A percentile compares a stretch with the other conserved stretches of the same genome.
Conservation (phyloP, 306 rosid genomes). For the Cyclanthera cordifolia region DNA sequence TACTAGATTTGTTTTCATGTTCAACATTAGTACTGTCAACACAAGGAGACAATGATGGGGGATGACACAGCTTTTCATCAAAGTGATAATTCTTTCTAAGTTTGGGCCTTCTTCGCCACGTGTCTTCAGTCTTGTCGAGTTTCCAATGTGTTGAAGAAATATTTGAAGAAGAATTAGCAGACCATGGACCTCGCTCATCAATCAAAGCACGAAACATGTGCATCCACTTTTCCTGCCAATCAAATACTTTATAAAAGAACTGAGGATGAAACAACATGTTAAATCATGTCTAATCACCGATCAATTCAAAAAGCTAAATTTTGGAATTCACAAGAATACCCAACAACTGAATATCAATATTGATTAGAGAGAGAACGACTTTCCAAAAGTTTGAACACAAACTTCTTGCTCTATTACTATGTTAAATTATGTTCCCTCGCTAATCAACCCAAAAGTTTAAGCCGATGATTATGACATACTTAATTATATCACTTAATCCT, state of each 20-base stretch:
- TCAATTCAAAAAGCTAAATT: no score
- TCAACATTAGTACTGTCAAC: conserved; percentile 33
- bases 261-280: conserved; percentile 6
- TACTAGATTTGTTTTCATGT: conserved; percentile 51
- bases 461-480: no score
- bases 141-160: conserved; percentile 65
- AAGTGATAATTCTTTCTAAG: conserved; percentile 79
- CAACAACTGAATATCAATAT: no score
- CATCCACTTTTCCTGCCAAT: conserved; percentile 85
- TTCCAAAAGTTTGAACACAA: no score
- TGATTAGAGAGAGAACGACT: no score
- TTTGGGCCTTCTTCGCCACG: conserved; percentile 80
- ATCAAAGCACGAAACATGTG: conserved; percentile 89
- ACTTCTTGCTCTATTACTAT: no score
- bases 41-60: conserved; percentile 36
- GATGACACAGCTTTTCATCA: conserved; percentile 74
- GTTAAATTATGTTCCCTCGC: no score
- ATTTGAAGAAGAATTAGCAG: conserved; percentile 76
- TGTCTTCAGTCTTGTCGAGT: conserved; percentile 89
- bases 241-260: conserved; percentile 16
- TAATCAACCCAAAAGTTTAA: no score
- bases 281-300: no score
- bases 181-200: conserved; percentile 99
- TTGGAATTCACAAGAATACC: no score
- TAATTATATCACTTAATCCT: no score